These are phyloP conservation scores for Pythium apleroticum DNA, from an alignment of 352 stramenopile genomes.

Conservation along the genomic window DNA sequence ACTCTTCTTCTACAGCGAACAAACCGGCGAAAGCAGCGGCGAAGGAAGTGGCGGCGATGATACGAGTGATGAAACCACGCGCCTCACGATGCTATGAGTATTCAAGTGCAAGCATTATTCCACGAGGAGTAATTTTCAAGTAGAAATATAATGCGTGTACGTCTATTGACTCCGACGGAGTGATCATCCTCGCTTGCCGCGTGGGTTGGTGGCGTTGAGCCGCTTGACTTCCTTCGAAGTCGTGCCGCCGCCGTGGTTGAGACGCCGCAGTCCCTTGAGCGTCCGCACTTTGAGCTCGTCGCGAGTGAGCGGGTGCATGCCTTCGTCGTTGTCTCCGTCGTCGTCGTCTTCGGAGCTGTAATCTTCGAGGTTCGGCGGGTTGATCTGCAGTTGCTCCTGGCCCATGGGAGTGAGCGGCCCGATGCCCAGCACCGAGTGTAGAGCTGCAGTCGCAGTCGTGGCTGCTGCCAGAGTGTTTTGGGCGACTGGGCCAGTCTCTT, in stretches of 20 bases:
- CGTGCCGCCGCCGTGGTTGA: conserved; percentile 41
- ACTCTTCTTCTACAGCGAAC: conserved; percentile 77
- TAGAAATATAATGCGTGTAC: neutral
- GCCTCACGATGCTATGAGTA: neutral
- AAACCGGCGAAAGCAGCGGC: conserved; percentile 4
- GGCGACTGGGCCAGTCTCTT: conserved; percentile 3
- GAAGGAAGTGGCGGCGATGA: neutral
- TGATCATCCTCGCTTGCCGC: neutral
- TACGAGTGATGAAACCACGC: neutral
- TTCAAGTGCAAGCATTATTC: neutral
- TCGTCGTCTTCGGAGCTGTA: conserved; percentile 93
- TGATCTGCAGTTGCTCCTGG: conserved; percentile 90
- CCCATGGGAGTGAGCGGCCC: conserved; percentile 89
- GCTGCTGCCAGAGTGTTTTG: conserved; percentile 21
- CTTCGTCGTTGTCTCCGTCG: conserved; percentile 83
- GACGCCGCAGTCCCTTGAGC: conserved; percentile 74
- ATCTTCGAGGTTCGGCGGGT: conserved; percentile 92
- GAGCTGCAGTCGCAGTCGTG: conserved; percentile 25
- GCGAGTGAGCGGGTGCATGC: conserved; percentile 87
- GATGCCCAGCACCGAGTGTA: conserved; percentile 80
- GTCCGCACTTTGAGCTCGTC: conserved; percentile 92
- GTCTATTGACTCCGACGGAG: neutral
- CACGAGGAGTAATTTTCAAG: neutral
- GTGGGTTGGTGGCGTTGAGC: conserved; percentile 14
- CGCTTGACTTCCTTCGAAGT: conserved; percentile 37